Evolutionary conservation across 768 basidiomycete species (phyloP).

Genomic region (Mycena floridula): DNA sequence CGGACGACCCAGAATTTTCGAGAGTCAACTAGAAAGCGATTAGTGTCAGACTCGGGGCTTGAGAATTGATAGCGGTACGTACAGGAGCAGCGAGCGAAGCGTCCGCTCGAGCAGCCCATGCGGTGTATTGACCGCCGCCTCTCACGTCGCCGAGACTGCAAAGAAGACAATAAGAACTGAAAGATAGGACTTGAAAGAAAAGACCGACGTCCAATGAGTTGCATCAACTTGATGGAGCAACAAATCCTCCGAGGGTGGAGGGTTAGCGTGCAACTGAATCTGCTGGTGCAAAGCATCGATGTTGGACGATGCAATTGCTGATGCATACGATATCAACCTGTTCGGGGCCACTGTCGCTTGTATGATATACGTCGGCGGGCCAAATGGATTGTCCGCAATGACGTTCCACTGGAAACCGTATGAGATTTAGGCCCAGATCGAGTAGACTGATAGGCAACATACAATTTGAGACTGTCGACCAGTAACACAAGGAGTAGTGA

Average conservation of each 20-base stretch:
- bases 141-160: background rate
- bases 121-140: background rate
- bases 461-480: background rate
- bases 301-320: background rate
- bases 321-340: background rate
- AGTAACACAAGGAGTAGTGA: background rate
- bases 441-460: background rate
- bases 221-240: background rate
- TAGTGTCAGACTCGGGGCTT: conserved; percentile 25
- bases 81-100: background rate
- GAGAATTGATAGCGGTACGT: background rate
- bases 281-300: conserved; percentile 1
- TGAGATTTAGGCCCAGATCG: background rate
- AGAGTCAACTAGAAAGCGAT: conserved; percentile 4
- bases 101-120: background rate
- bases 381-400: background rate
- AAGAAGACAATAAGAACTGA: background rate
- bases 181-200: background rate
- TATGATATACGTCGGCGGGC: background rate
- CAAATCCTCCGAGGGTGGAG: background rate
- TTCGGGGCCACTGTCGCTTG: background rate
- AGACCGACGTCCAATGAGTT: background rate
- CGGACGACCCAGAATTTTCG: background rate
- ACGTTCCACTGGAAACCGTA: background rate
- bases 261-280: background rate